A percentile compares a stretch with the other conserved stretches of the same genome.
Evolutionary conservation across 169 alveolate genomes (phyloP).

Genomic region (Cryptosporidium muris): DNA sequence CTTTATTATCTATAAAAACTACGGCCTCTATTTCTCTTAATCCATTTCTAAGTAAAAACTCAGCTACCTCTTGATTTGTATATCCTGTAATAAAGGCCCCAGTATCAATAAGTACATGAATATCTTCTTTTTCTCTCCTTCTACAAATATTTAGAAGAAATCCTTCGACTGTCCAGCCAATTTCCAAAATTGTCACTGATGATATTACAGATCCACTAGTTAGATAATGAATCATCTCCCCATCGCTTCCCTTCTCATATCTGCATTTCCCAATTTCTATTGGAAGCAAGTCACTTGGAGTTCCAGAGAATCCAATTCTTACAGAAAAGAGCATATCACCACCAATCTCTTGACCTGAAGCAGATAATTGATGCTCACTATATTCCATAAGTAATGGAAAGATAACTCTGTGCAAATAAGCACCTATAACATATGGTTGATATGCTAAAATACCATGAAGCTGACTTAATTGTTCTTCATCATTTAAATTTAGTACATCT

Average conservation of each 20-base stretch:
- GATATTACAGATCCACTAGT: slow-evolving; percentile 79
- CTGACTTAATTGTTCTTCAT: slow-evolving; percentile 80
- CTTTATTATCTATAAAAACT: slow-evolving; percentile 74
- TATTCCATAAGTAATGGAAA: slow-evolving; percentile 86
- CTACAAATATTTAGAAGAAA: slow-evolving; percentile 36
- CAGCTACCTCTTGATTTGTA: slow-evolving; percentile 80
- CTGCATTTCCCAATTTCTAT: slow-evolving; percentile 85
- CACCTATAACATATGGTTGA: slow-evolving; percentile 82
- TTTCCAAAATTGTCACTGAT: slow-evolving; percentile 37
- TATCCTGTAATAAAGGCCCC: slow-evolving; percentile 87
- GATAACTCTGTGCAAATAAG: slow-evolving; percentile 80
- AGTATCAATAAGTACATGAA: slow-evolving; percentile 85
- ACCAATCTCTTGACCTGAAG: slow-evolving; percentile 89
- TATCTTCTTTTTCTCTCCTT: slow-evolving; percentile 22
- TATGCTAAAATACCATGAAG: slow-evolving; percentile 75
- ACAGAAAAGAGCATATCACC: slow-evolving; percentile 84
- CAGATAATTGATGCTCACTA: slow-evolving; percentile 84
- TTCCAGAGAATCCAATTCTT: slow-evolving; percentile 92
- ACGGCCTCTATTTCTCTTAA: slow-evolving; percentile 81
- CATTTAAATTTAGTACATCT: slow-evolving; percentile 83
- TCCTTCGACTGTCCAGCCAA: slow-evolving; percentile 67
- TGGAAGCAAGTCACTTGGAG: slow-evolving; percentile 91
- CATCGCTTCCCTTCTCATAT: slow-evolving; percentile 87
- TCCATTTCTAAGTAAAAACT: slow-evolving; percentile 78
- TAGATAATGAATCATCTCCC: slow-evolving; percentile 81